phyloP scores from a whole-genome alignment of 495 filamentous ascomycete genomes.

The Amniculicola lignicola region DNA sequence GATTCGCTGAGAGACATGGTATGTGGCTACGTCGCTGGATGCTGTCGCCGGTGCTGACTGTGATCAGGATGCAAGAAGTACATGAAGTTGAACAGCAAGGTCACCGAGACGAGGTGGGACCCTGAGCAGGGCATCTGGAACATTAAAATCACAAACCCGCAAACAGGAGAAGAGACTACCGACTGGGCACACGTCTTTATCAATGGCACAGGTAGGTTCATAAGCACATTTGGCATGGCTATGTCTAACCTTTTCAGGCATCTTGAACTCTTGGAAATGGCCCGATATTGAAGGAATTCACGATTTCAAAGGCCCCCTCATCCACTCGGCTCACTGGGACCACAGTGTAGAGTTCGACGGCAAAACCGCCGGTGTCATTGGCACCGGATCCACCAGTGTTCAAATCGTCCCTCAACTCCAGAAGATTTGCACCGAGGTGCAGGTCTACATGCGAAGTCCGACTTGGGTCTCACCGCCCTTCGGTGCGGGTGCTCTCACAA shows the following conservation, averaged over 20 bases:
- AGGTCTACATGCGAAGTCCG: conserved; percentile 31
- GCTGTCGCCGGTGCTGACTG: background rate
- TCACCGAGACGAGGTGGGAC: conserved; percentile 36
- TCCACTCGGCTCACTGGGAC: conserved; percentile 59
- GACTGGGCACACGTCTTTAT: conserved; percentile 39
- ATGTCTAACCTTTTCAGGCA: conserved; percentile 16
- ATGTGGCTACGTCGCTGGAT: background rate
- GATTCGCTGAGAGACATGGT: conserved; percentile 35
- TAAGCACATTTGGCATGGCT: background rate
- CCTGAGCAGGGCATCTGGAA: conserved; percentile 33
- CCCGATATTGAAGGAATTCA: conserved; percentile 33
- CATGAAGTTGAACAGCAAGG: conserved; percentile 38
- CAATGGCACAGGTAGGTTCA: conserved; percentile 31
- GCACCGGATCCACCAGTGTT: conserved; percentile 40
- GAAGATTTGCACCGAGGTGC: conserved; percentile 33
- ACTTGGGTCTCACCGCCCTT: conserved; percentile 38
- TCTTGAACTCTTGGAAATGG: conserved; percentile 38
- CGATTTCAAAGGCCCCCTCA: conserved; percentile 31
- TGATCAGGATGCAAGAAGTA: conserved; percentile 30
- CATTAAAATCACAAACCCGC: conserved; percentile 24
- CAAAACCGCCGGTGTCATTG: conserved; percentile 58
- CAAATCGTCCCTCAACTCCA: conserved; percentile 36
- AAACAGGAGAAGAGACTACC: conserved; percentile 16
- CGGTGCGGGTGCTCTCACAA: conserved; percentile 22
- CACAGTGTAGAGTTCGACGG: conserved; percentile 51